Base-by-base conservation (phyloP, 352 stramenopile genomes). In the Globisporangium splendens region DNA sequence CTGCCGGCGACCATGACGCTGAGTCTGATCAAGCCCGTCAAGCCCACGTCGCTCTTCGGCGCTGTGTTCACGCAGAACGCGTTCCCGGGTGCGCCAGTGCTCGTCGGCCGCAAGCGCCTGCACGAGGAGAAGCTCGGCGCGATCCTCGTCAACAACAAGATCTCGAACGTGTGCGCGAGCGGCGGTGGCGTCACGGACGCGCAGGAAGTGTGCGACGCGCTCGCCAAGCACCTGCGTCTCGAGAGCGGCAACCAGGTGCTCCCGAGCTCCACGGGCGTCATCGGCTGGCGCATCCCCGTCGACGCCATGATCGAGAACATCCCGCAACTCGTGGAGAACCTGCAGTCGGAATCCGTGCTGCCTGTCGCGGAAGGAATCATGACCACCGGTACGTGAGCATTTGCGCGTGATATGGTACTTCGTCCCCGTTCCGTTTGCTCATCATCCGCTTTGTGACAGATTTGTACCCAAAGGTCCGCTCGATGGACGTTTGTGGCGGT, bases 141-240 rank as follows among this genome's bases (percentile, higher is more conserved):
- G 12, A 89, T 99, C 66, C 83, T 99, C 28, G 90, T 99, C 44
- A 99, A 99, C 75, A 99, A 99, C 77, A 99, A 99, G 79, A 97
- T 99, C 59, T 99, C 96, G 28, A 99, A 99, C 70, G 97, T 99
- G 17, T 98, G 96, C 59, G 93, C 96, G 20, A 95, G 88, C 59
- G 85, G 87, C n/a, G 91, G 94, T 39, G 91, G 95, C 54, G 81
- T 97, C 33, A 83, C 83, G n/a, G 93, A 98, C 61, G 84, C 95
- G 5, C 86, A 98, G 69, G 80, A 92, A 33, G 88, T 99, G 6
- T 99, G 96, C 66, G 79, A 95, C 35, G 86, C 89, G 20, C 75
- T 98, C 41, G 92, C 96, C 31, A 96, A 79, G 76, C 83, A 78
- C 77, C 91, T 83, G 80, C 88, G 72, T 52, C 79, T 99, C 13